Percentiles rank a stretch among this genome's conserved stretches.
Conservation (phyloP, 169 alveolate species). For the Plasmodium blacklocki region DNA sequence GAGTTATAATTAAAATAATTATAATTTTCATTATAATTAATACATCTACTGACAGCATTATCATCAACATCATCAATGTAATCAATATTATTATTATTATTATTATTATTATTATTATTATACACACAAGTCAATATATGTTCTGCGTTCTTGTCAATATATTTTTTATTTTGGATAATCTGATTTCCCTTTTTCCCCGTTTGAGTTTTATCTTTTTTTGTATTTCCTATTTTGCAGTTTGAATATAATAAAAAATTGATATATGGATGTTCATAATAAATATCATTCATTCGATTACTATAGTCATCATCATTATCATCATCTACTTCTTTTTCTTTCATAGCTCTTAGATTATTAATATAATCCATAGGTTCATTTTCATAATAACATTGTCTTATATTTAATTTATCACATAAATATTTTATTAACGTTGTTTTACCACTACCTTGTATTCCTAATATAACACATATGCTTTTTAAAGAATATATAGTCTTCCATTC, state of each 20-base stretch:
- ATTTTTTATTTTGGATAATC: constrained; percentile 12
- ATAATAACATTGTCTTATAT: constrained; percentile 59
- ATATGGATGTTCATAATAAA: constrained; percentile 69
- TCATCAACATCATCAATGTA: not conserved
- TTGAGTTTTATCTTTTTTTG: constrained; percentile 17
- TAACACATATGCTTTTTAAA: constrained; percentile 56
- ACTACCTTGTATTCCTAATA: constrained; percentile 70
- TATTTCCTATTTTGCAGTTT: constrained; percentile 60
- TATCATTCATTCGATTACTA: constrained; percentile 6
- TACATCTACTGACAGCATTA: not conserved
- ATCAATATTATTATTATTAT: not conserved
- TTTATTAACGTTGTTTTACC: constrained; percentile 73
- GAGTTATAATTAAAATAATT: too few relatives aligned
- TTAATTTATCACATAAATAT: constrained; percentile 68
- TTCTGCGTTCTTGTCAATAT: not conserved
- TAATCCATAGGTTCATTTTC: constrained; percentile 56
- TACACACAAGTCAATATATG: too few relatives aligned
- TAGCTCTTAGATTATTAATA: constrained; percentile 18
- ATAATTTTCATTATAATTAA: too few relatives aligned
- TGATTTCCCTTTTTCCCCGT: constrained; percentile 6
- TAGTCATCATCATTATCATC: constrained; percentile 7
- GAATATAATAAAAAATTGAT: constrained; percentile 39
- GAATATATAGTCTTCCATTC: constrained; percentile 4
- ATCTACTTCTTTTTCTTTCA: constrained; percentile 16
- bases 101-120: constrained; percentile 8